phyloP scores from a whole-genome alignment of 768 basidiomycete genomes.

The Artomyces pyxidatus region DNA sequence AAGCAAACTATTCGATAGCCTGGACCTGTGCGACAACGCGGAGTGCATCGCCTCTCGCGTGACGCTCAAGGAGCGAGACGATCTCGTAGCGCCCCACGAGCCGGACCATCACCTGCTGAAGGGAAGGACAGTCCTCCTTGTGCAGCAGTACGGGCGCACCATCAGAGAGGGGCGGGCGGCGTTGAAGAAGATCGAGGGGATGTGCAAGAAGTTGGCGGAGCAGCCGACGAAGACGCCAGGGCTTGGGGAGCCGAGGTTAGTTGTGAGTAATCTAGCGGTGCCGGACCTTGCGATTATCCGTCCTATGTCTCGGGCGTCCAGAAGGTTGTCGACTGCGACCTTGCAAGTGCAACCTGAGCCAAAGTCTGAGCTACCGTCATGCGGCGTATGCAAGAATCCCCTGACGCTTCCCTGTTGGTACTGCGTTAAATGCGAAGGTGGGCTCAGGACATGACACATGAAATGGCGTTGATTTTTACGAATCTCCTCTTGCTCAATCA shows the following conservation, averaged over 20 bases:
- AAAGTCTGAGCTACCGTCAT: no score
- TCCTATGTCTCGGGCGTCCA: no score
- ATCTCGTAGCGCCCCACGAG: background rate
- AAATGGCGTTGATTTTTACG: background rate
- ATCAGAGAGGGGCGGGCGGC: background rate
- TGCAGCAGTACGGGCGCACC: background rate
- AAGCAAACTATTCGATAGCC: background rate
- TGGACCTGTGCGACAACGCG: background rate
- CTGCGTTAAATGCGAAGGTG: conserved; percentile 22
- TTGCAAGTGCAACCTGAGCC: no score
- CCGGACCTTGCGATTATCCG: no score
- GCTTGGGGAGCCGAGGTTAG: background rate
- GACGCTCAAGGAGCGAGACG: background rate
- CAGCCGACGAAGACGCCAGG: background rate
- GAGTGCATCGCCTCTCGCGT: background rate
- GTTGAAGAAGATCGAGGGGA: background rate
- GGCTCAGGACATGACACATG: no score
- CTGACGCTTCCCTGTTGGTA: conserved; percentile 25
- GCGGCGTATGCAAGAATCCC: conserved; percentile 16
- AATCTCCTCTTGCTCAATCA: background rate
- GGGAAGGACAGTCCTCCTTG: background rate
- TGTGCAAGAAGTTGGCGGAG: background rate
- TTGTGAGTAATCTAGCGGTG: background rate
- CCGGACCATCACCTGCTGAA: background rate
- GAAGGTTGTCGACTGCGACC: no score